Evolutionary conservation across 1,284 basidiomycete genomes (phyloP).

Genomic region (Cutaneotrichosporon cutaneum): DNA sequence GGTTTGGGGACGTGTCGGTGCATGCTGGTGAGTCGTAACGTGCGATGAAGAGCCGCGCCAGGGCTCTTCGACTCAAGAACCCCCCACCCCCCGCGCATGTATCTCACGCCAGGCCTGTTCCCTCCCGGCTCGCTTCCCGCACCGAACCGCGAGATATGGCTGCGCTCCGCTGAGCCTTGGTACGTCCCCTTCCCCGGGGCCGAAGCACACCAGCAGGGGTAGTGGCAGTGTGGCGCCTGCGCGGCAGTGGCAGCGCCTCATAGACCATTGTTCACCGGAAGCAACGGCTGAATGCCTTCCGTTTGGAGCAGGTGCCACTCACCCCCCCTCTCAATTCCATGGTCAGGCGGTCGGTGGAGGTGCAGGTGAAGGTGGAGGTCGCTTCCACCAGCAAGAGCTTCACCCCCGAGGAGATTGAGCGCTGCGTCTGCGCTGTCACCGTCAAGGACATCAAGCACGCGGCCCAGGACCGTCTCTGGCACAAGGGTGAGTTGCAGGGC

Average conservation of each 20-base stretch:
- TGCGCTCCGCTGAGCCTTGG: conserved; percentile 6
- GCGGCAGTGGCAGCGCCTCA: no score
- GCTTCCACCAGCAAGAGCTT: conserved; percentile 82
- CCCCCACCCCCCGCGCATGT: no score
- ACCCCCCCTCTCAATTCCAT: no score
- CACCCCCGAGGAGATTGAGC: conserved; percentile 92
- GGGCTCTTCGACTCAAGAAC: no score
- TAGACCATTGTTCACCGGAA: no score
- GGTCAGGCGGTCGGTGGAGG: no score
- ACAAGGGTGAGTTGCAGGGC: no score
- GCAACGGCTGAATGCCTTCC: no score
- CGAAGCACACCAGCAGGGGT: neutral
- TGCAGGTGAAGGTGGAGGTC: no score
- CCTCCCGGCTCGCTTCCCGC: conserved; percentile 8
- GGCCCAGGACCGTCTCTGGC: conserved; percentile 91
- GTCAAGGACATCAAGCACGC: conserved; percentile 84
- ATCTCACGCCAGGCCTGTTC: conserved; percentile 8
- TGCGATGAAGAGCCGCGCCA: neutral
- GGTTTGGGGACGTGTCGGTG: neutral
- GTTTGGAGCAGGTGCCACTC: no score
- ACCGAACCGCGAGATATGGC: conserved; percentile 10
- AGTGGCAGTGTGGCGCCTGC: neutral
- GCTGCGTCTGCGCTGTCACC: conserved; percentile 82
- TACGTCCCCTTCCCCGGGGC: conserved; percentile 2
- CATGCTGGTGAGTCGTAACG: neutral